Base-by-base conservation (phyloP, 805 yeast species). In the Candida montana region DNA sequence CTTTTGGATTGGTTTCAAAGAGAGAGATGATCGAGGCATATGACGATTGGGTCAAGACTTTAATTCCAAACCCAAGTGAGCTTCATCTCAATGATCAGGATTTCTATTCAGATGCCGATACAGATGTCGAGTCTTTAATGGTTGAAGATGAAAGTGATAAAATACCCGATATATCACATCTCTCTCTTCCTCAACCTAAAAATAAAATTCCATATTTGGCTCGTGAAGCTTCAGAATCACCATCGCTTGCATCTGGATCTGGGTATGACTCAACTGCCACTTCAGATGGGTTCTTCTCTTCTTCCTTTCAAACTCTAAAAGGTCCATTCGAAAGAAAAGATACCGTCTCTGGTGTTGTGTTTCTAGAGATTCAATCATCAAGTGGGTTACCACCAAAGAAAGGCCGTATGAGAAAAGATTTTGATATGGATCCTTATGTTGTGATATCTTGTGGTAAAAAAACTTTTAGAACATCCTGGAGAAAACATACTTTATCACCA, bases 341-440 rank as follows among this genome's bases (percentile, higher is more conserved):
- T 10, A 24, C 24, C 3, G 29, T 41, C 7, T 33, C 46, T 3
- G 99, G 98, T 2, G 83, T 90, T 7, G 61, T 85, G 4, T 86
- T 83, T 52, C 56, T 91, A 28, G 95, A 90, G 48, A 76, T 91
- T 17, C 72, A 77, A 3, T 75, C 83, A 1, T 88, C 91, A 9
- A 65, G 76, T 2, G 88, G 82, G 43, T 66, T 91, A 29, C 99
- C 99, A 1, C 86, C 95, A 0, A 70, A 81, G 40, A 72, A 74
- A 31, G 81, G 83, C 49, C 60, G 56, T 37, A 65, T 85, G 13
- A 68, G 89, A 9, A 77, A 87, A 18, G 81, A 90, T 1, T 91
- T 84, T 56, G 96, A 89, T 61, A 87, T 93, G 95, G 99, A 93
- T 57, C 98, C 98, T 2, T 93, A 91, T 64, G 91, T 91, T 3